These are phyloP conservation scores for Aspergillus costaricaensis DNA, from an alignment of 2,329 filamentous ascomycete species.

Conservation along the genomic window DNA sequence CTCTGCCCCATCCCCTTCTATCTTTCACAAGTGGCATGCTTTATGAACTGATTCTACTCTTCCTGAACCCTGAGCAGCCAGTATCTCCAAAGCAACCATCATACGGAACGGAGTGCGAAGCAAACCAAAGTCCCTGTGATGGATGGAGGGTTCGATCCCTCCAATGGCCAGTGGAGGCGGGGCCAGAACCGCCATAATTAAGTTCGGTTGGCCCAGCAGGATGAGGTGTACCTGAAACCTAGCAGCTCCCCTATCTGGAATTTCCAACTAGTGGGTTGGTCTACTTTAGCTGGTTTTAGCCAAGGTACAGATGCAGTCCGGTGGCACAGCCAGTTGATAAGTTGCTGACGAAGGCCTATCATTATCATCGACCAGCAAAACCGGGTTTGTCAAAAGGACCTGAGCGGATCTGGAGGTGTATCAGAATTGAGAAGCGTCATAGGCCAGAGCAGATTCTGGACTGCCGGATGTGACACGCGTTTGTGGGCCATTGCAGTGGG, in stretches of 20 bases:
- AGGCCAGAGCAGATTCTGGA: constrained; percentile 5
- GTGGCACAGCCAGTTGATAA: neutral
- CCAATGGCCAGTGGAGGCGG: constrained; percentile 11
- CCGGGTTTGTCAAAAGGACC: neutral
- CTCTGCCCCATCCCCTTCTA: neutral
- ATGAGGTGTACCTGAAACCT: constrained; percentile 20
- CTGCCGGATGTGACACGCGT: constrained; percentile 35
- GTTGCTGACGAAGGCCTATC: constrained; percentile 7
- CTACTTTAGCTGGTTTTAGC: neutral
- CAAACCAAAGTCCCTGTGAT: neutral
- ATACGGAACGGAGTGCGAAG: neutral
- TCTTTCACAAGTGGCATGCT: neutral
- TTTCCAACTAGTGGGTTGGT: neutral
- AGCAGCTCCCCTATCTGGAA: constrained; percentile 6
- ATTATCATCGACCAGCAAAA: neutral
- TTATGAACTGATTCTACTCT: neutral
- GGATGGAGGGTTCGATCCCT: neutral
- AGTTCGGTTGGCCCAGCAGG: neutral
- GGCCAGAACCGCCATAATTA: constrained; percentile 16
- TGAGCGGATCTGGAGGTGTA: constrained; percentile 3
- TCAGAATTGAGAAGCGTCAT: constrained; percentile 4
- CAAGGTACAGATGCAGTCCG: neutral
- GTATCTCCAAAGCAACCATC: no score
- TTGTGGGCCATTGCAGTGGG: constrained; percentile 27
- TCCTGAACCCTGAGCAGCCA: neutral